phyloP scores from a whole-genome alignment of 2,329 filamentous ascomycete genomes.

The Fusarium sp. region DNA sequence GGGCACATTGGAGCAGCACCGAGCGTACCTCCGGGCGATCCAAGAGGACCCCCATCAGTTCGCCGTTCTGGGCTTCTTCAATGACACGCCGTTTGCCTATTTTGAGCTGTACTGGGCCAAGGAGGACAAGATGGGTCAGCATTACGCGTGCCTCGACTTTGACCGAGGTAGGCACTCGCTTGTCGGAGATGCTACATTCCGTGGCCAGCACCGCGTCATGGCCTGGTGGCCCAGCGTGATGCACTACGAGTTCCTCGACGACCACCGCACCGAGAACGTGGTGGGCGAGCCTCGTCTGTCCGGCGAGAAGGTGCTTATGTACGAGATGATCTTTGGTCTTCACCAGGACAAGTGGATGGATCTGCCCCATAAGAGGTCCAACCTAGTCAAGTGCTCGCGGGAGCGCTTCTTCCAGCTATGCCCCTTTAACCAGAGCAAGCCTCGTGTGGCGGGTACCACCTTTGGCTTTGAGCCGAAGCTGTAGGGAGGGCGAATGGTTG shows the following conservation, averaged over 20 bases:
- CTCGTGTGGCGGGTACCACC: constrained; percentile 63
- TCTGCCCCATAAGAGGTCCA: constrained; percentile 77
- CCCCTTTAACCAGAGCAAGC: constrained; percentile 66
- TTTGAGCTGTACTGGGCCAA: constrained; percentile 72
- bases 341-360: constrained; percentile 79
- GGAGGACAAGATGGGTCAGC: constrained; percentile 68
- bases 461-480: constrained; percentile 65
- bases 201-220: constrained; percentile 68
- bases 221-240: constrained; percentile 72
- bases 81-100: constrained; percentile 78
- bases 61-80: constrained; percentile 74
- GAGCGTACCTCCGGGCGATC: constrained; percentile 73
- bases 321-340: constrained; percentile 80
- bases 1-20: constrained; percentile 77
- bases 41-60: constrained; percentile 77
- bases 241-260: constrained; percentile 72
- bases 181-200: constrained; percentile 68
- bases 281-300: constrained; percentile 79
- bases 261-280: constrained; percentile 66
- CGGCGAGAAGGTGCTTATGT: constrained; percentile 75
- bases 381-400: constrained; percentile 71
- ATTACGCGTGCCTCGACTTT: constrained; percentile 66
- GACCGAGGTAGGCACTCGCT: constrained; percentile 70
- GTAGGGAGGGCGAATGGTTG: background rate
- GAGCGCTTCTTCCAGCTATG: constrained; percentile 78